Percentiles rank a stretch among this genome's conserved stretches.
These are phyloP conservation scores for Lachnellula cervina DNA, from an alignment of 2,329 filamentous ascomycete genomes.

Conservation along the genomic window DNA sequence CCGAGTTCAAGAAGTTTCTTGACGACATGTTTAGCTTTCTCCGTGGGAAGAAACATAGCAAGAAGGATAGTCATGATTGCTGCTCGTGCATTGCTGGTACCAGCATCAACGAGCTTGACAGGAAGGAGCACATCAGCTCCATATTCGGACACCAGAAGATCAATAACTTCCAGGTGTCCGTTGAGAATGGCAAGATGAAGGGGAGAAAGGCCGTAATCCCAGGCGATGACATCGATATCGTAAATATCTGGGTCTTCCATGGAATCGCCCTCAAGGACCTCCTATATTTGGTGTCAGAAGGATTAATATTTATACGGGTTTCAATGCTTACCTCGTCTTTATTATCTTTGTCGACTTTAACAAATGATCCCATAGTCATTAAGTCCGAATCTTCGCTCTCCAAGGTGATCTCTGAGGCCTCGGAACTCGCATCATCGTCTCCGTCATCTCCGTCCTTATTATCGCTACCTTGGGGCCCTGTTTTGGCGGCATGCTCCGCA, in stretches of 20 bases:
- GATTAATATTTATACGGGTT: neutral
- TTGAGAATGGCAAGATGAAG: slow-evolving; percentile 74
- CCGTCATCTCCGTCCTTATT: slow-evolving; percentile 26
- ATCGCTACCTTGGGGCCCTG: neutral
- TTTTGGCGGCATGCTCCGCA: slow-evolving; percentile 5
- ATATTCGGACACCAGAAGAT: slow-evolving; percentile 65
- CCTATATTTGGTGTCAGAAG: slow-evolving; percentile 36
- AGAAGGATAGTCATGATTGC: slow-evolving; percentile 68
- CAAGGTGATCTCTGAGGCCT: slow-evolving; percentile 28
- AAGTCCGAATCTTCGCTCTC: slow-evolving; percentile 36
- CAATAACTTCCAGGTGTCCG: slow-evolving; percentile 65
- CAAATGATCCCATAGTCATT: slow-evolving; percentile 66
- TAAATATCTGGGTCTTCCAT: slow-evolving; percentile 73
- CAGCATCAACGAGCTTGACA: slow-evolving; percentile 47
- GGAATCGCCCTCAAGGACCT: slow-evolving; percentile 48
- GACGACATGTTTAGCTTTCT: slow-evolving; percentile 61
- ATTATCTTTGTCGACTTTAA: slow-evolving; percentile 55
- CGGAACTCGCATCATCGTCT: slow-evolving; percentile 35
- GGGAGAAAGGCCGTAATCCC: slow-evolving; percentile 70
- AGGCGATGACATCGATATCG: slow-evolving; percentile 71
- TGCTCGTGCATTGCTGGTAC: slow-evolving; percentile 38
- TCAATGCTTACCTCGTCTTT: slow-evolving; percentile 37
- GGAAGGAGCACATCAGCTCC: slow-evolving; percentile 74
- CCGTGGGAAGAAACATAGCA: slow-evolving; percentile 57
- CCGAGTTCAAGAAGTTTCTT: slow-evolving; percentile 63